Evolutionary conservation across 495 filamentous ascomycete species (phyloP).

Genomic region (Podospora conica): DNA sequence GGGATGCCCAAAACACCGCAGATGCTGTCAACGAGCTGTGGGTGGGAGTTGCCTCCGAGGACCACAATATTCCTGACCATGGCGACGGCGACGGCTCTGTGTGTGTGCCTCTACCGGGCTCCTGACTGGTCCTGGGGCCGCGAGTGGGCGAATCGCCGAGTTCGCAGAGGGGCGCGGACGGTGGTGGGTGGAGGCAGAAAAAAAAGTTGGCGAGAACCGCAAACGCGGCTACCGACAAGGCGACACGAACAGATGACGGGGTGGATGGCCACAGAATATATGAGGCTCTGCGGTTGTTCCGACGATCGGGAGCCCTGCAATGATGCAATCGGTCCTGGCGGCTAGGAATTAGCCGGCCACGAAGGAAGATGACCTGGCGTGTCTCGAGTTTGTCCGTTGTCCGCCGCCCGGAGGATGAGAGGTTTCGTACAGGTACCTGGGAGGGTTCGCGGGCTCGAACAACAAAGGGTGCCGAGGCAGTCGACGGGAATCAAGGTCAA

Average conservation of each 20-base stretch:
- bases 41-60: slow-evolving; percentile 89
- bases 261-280: not conserved
- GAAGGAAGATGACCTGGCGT: not conserved
- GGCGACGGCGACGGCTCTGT: too few relatives aligned
- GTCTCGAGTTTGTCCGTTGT: slow-evolving; percentile 7
- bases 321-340: slow-evolving; percentile 7
- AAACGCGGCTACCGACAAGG: slow-evolving; percentile 10
- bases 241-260: not conserved
- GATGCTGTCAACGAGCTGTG: slow-evolving; percentile 74
- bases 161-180: slow-evolving; percentile 5
- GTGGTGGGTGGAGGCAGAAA: slow-evolving; percentile 5
- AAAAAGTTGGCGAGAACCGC: slow-evolving; percentile 8
- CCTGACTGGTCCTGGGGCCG: slow-evolving; percentile 12
- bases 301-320: not conserved
- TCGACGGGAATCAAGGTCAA: not conserved
- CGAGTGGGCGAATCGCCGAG: slow-evolving; percentile 6
- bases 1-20: slow-evolving; percentile 83
- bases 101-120: slow-evolving; percentile 28
- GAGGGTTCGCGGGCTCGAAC: slow-evolving; percentile 11
- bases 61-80: slow-evolving; percentile 96
- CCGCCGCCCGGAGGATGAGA: not conserved
- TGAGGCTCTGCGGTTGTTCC: slow-evolving; percentile 17
- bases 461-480: slow-evolving; percentile 27
- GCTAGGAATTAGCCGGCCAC: slow-evolving; percentile 14
- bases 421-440: slow-evolving; percentile 1